Base-by-base conservation (phyloP, 768 basidiomycete genomes). In the Pulveroboletus sp. region DNA sequence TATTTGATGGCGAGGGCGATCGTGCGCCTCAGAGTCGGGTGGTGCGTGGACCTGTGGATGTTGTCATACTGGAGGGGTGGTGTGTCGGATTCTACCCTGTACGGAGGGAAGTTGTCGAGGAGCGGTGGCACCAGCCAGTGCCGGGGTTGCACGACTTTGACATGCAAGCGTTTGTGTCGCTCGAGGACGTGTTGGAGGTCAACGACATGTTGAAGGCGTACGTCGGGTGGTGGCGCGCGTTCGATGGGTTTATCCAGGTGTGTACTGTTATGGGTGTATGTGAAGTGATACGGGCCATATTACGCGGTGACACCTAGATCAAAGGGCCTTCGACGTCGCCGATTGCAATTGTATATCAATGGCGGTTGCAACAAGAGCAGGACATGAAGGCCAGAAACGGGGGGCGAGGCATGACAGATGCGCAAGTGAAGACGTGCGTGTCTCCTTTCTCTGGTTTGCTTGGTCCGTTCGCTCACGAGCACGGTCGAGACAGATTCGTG, bases 21-120 rank as follows among this genome's bases (percentile, higher is more conserved):
- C 83, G 95, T 13, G 60, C 81, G 2, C 69, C 73, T 0, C 69
- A 73, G 33, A 43, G 49, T 17, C 69, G 71, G 39, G 56, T 71
- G 2, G 72, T 92, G 6, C 31, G 71, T 54, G 62, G 73, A 62
- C 77, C 77, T 0, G 53, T 86, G 6, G 91, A 99, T 62, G 72
- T 98, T 13, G 85, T 98, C 43, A 77, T 99, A 43, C 71, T 99
- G 43, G 96, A 99, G 71, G 96, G 96, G 9, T 99, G 96, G 96
- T 93, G 86, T 68, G 81, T 89, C 21, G 94, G 95, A 0, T 97
- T 96, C 64, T 75, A 76, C 44, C 84, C 91, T 1, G 73, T 90
- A 6, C 58, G 72, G 0, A 40, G 56, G 15, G 67, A 72, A 9
- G 78, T 80, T 52, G 64, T 92, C 31, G 73, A 80, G 39, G 62